Conservation (phyloP, 2,329 filamentous ascomycete genomes). For the Fusarium coffeatum region DNA sequence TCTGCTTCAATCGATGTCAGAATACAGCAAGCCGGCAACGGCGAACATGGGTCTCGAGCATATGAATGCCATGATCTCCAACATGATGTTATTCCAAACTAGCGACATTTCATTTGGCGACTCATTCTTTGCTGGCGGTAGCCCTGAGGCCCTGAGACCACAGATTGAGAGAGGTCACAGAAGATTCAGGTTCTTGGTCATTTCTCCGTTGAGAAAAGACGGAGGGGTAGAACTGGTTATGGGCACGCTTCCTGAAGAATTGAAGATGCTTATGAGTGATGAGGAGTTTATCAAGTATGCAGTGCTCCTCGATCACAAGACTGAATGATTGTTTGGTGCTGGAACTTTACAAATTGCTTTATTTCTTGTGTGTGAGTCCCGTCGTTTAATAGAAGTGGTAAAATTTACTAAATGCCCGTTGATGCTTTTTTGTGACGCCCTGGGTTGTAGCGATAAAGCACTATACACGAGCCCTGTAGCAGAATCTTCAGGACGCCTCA, state of each 20-base stretch:
- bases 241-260: constrained; percentile 5
- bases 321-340: not conserved
- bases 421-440: too few species aligned
- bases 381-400: not conserved
- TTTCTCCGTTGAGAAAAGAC: constrained; percentile 5
- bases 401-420: too few species aligned
- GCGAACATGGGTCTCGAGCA: constrained; percentile 20
- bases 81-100: constrained; percentile 16
- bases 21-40: constrained; percentile 19
- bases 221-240: constrained; percentile 3
- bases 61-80: constrained; percentile 13
- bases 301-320: constrained; percentile 4
- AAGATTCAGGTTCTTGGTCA: constrained; percentile 8
- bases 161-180: constrained; percentile 9
- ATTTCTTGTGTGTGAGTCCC: too few species aligned
- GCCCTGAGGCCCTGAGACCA: constrained; percentile 8
- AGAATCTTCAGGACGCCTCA: not conserved
- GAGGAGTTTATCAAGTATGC: constrained; percentile 10
- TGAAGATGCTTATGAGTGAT: constrained; percentile 15
- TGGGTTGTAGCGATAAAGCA: not conserved
- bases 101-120: constrained; percentile 9
- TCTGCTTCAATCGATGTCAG: not conserved
- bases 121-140: constrained; percentile 8
- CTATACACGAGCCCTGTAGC: not conserved
- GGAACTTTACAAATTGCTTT: fast-evolving